Evolutionary conservation across 306 rosid genomes (phyloP).

Genomic region (Nissolia schottii): DNA sequence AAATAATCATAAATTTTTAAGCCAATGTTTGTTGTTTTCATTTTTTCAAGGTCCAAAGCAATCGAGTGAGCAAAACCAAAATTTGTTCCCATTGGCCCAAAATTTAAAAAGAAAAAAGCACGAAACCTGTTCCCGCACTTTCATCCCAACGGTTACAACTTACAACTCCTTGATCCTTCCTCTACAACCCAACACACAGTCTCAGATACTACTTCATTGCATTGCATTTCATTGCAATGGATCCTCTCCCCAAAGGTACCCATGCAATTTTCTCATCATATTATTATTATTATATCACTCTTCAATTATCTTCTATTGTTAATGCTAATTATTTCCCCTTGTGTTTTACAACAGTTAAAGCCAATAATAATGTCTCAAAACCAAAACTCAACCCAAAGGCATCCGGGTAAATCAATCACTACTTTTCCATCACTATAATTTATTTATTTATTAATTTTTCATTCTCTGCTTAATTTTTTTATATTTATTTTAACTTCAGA

Average conservation of each 20-base stretch:
- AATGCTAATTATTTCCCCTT: background rate
- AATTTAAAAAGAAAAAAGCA: background rate
- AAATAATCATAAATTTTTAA: no score
- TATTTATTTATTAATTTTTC: background rate
- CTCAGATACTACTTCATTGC: no score
- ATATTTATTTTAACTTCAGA: no score
- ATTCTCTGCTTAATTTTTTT: background rate
- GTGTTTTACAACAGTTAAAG: background rate
- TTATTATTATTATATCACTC: background rate
- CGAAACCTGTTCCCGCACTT: constrained; percentile 26
- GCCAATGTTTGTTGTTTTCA: no score
- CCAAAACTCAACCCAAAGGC: constrained; percentile 10
- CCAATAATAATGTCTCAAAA: background rate
- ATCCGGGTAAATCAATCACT: background rate
- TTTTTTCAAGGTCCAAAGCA: no score
- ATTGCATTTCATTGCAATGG: constrained; percentile 14
- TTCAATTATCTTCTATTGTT: background rate
- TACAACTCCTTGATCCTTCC: background rate
- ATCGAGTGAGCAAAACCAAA: no score
- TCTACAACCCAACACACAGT: background rate
- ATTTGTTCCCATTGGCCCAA: background rate
- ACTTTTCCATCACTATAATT: background rate
- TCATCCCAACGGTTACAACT: constrained; percentile 1
- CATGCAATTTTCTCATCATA: background rate
- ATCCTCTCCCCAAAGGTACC: constrained; percentile 17